Evolutionary conservation across 768 basidiomycete species (phyloP), one percentile per base, ranked within the genome.

Genomic region (Boletales sp.): DNA sequence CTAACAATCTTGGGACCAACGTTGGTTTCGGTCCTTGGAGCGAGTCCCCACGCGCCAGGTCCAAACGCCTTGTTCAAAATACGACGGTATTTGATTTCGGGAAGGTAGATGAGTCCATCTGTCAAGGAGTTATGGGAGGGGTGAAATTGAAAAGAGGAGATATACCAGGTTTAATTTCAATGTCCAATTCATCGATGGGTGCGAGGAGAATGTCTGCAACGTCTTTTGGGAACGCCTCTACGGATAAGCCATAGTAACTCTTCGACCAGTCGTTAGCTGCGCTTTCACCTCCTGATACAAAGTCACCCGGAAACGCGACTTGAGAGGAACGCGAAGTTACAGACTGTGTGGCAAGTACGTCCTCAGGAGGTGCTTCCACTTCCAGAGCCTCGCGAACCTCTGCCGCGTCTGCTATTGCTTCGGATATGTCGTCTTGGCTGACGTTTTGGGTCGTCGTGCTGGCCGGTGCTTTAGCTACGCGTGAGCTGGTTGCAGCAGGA

Each of bases 11-110:
- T 88, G 2, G 88, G 86, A 0, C 87, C 82, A 9, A 97, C 90
- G 57, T 93, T 89, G 7, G 91, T 94, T 69, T 95, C 91, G 40
- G 88, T 85, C 13, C 95, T 79, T 2, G 95, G 95, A 12, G 94
- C 95, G 40, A 97, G 80, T 11, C 95, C 95, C 95, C 95, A 97
- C 6, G 86, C 94, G 8, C 95, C 95, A 17, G 95, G 95, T 11
- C 95, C 94, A 60, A 98, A 97, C 0, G 95, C 93, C 58, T 78
- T 84, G 73, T 97, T 97, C 41, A 97, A 70, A 32, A 91, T 83
- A 19, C 95, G 81, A 15, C 95, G 81, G 62, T 97, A 98, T 65
- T 96, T 95, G 61, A 97, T 98, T 70, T 97, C 95, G 17, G 95
- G 95, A 8, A 98, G 82, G 70, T 97, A 98, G 11, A 96, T 71